Conservation (phyloP, 768 basidiomycete genomes). For the Suillus spraguei region DNA sequence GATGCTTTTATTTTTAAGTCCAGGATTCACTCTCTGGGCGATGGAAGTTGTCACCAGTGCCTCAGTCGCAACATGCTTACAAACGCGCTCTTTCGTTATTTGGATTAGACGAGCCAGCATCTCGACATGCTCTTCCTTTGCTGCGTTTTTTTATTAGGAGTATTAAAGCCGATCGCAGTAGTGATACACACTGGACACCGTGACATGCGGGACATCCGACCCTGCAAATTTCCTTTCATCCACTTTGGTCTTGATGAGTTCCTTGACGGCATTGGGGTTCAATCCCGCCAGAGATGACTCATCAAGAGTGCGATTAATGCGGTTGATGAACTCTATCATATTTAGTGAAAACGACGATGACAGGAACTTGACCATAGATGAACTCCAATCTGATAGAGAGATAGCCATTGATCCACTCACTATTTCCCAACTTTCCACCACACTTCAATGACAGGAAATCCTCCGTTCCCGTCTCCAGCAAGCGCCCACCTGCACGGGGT, state of each 20-base stretch:
- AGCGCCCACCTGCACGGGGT: neutral
- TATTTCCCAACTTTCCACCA: neutral
- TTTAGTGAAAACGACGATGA: neutral
- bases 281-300: neutral
- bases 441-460: constrained; percentile 1
- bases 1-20: neutral
- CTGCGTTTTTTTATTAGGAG: neutral
- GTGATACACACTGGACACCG: neutral
- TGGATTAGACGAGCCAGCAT: constrained; percentile 1
- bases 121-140: neutral
- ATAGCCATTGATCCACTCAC: neutral
- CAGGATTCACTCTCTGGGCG: neutral
- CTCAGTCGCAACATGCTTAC: neutral
- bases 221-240: neutral
- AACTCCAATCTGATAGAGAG: neutral
- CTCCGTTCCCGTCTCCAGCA: neutral
- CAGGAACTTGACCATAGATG: neutral
- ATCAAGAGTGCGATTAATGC: neutral
- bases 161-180: neutral
- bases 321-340: constrained; percentile 1
- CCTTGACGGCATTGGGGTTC: neutral
- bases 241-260: neutral
- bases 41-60: neutral
- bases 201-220: neutral
- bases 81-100: neutral